A percentile compares a stretch with the other conserved stretches of the same genome.
Conservation (phyloP, 768 basidiomycete genomes). For the Termitomyces sp. region DNA sequence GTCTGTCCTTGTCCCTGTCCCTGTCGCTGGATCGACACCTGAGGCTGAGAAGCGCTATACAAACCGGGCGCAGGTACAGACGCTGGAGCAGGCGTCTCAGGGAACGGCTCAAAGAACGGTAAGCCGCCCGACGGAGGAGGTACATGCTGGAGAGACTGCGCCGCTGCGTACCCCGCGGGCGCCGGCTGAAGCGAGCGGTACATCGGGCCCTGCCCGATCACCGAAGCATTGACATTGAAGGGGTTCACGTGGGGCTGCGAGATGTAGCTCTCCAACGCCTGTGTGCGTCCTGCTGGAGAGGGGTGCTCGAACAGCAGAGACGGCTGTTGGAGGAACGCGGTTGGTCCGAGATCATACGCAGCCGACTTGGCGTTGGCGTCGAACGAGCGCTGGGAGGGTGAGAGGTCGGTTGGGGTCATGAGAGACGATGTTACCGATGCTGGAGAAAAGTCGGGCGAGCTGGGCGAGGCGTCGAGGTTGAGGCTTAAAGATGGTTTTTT, state of each 20-base stretch:
- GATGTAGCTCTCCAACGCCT: constrained; percentile 19
- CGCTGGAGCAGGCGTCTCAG: constrained; percentile 30
- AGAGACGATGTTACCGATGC: constrained; percentile 70
- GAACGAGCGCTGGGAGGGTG: constrained; percentile 57
- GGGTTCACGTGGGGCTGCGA: constrained; percentile 3
- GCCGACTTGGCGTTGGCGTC: constrained; percentile 51
- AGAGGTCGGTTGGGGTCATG: constrained; percentile 73
- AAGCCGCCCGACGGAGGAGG: constrained; percentile 21
- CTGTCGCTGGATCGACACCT: not conserved
- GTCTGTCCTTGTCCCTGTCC: not conserved
- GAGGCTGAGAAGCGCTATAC: constrained; percentile 8
- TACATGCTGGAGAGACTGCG: constrained; percentile 18
- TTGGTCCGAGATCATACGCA: constrained; percentile 50
- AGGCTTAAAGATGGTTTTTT: constrained; percentile 42
- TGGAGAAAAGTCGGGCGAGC: constrained; percentile 71
- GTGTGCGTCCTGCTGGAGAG: constrained; percentile 21
- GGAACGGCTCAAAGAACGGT: constrained; percentile 54
- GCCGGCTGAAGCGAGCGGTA: constrained; percentile 3
- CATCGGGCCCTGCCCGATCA: not conserved
- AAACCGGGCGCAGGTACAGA: constrained; percentile 25
- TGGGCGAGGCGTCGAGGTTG: constrained; percentile 45
- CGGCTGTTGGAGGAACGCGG: constrained; percentile 29
- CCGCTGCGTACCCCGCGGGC: constrained; percentile 2
- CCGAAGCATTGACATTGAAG: not conserved
- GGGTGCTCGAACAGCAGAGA: constrained; percentile 40